Evolutionary conservation across 2,329 filamentous ascomycete species (phyloP).

Genomic region (Emmonsiellopsis sp.): DNA sequence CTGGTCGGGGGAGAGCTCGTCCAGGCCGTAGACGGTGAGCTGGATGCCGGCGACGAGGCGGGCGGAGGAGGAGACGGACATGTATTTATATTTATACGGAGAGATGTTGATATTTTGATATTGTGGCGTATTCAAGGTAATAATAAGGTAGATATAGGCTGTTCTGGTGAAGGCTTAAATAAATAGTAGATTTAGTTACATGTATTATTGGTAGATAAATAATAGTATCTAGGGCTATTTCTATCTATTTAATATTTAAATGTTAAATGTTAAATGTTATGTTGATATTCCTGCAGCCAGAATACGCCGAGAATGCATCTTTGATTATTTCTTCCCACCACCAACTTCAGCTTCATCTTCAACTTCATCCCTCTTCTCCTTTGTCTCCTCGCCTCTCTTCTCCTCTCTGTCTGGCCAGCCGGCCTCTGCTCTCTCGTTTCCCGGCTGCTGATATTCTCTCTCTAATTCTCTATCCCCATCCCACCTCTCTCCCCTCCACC

Average conservation of each 20-base stretch:
- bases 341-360: background rate
- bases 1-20: constrained; percentile 54
- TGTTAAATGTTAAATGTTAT: too few species aligned
- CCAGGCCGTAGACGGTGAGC: constrained; percentile 69
- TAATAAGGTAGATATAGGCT: too few species aligned
- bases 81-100: background rate
- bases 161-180: too few species aligned
- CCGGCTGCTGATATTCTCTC: background rate
- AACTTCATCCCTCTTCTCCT: background rate
- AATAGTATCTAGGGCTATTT: background rate
- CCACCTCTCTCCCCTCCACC: too few species aligned
- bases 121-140: too few species aligned
- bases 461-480: background rate
- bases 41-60: constrained; percentile 65
- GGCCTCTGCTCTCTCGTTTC: background rate
- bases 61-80: background rate
- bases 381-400: background rate
- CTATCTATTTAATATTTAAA: background rate
- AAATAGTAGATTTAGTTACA: too few species aligned
- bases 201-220: background rate
- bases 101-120: too few species aligned
- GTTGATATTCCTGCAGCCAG: background rate
- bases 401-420: background rate
- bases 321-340: background rate
- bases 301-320: background rate